Evolutionary conservation across 2,329 filamentous ascomycete species (phyloP), one percentile per base, ranked within the genome.

Genomic region (Cercospora berteroae): DNA sequence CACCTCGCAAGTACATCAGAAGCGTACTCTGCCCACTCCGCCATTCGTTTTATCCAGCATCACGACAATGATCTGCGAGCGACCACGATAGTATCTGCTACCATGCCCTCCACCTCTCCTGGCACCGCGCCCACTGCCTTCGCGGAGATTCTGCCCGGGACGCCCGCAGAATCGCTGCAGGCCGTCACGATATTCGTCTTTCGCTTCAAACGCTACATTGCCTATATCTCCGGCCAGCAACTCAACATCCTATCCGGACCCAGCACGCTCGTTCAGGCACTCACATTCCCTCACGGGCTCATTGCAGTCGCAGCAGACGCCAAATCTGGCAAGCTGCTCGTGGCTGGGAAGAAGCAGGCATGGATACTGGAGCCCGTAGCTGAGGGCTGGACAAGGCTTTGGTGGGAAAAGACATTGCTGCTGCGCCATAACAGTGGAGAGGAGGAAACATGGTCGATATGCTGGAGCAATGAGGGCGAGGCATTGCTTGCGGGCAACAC

Each of bases 391-490:
- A 82, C 93, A 59, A 93, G 92, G 87, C 91, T 95, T 80, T 75
- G 81, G 84, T 89, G 87, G 87, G 86, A 84, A 66, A 81, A 86
- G 65, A 88, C 93, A 80, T 84, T 86, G 63, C 84, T 83, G 70
- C 87, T 92, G 70, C 69, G 75, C 59, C 71, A 80, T 65, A 79
- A 83, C 4, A 76, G 82, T 71, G 73, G 78, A 6, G 80, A 82
- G 71, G 80, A 84, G 48, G 78, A 82, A 59, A 83, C 86, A 67
- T 81, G 81, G 67, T 88, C 84, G 60, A 81, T 99, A 60, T 97
- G 94, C 13, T 99, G 95, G 95, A 94, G 94, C 42, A 86, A 88
- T 71, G 85, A 89, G 31, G 90, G 94, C 69, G 96, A 99, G 81
- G 85, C 98, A 7, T 85, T 99, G 6, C 85, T 94, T 8, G 93